Base-by-base conservation (phyloP, 257 asterid genomes). In the Paulownia fortunei region DNA sequence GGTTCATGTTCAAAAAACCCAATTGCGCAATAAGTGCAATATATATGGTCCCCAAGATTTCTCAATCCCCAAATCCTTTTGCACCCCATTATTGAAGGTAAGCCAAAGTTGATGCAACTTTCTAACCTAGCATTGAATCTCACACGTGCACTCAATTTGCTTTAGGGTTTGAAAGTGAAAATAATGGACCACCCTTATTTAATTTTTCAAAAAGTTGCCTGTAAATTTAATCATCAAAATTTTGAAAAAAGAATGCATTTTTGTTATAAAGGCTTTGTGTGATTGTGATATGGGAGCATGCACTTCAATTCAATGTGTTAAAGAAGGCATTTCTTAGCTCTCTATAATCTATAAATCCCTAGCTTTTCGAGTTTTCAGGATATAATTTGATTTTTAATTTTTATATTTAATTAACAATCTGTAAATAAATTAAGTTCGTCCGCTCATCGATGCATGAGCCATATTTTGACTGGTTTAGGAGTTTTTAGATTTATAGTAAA, bases 91-190 rank as follows among this genome's bases (percentile, higher is more conserved):
- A 67, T 34, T 30, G 76, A 77, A 73, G 76, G 64, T 76, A 61
- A 72, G 55, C 56, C 41, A 46, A 69, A 74, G 80, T 73, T 74
- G 54, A 74, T 59, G 76, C 80, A 70, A 79, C 63, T 60, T 68
- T 76, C 77, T n/a, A 70, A 72, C 73, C 82, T 70, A 63, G 68
- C 72, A 76, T 72, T 76, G 30, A 67, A 54, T 79, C 81, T 73
- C 80, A 79, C 84, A 82, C 84, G 75, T 85, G 86, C 88, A 66
- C 39, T 36, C 82, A 6, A 44, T 32, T 68, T 42, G 23, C 78
- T 72, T 77, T 80, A 52, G 72, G 60, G 67, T 68, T 80, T 77
- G 34, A 42, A 73, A 83, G 73, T 51, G 78, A 73, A 83, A 83
- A 56, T 58, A 41, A 66, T 77, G 84, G 87, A 84, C 81, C 83